Percentiles rank a stretch among this genome's conserved stretches.
phyloP scores from a whole-genome alignment of 208 protist genomes.

The Leptomonas seymouri region DNA sequence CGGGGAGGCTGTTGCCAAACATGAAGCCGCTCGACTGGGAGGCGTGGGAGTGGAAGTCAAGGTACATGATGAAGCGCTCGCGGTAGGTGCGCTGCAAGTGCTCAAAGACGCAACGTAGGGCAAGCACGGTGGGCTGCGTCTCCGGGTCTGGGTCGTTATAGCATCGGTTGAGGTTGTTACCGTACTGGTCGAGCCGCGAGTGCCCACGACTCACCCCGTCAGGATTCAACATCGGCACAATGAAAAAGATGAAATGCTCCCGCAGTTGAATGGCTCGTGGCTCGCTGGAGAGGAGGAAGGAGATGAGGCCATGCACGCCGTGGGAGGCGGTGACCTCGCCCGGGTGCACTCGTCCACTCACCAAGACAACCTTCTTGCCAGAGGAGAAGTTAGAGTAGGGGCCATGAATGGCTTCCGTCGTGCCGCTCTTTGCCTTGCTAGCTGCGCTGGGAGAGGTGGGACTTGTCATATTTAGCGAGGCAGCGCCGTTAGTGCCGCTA shows the following conservation, averaged over 20 bases:
- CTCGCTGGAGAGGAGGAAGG: conserved; percentile 78
- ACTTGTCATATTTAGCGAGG: background rate
- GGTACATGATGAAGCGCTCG: conserved; percentile 85
- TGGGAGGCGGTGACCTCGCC: conserved; percentile 93
- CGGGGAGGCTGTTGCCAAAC: conserved; percentile 90
- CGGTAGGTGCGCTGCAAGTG: conserved; percentile 62
- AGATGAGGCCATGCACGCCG: conserved; percentile 90
- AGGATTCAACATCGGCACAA: conserved; percentile 95
- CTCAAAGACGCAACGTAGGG: conserved; percentile 81
- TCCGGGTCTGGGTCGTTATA: conserved; percentile 84
- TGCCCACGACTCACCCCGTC: conserved; percentile 94
- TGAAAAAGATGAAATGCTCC: conserved; percentile 93
- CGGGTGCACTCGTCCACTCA: conserved; percentile 93
- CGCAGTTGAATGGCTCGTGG: conserved; percentile 62
- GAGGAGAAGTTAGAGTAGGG: conserved; percentile 76
- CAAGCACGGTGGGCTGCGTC: conserved; percentile 82
- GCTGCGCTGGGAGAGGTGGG: conserved; percentile 2
- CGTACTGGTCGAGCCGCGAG: conserved; percentile 90
- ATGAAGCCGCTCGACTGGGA: conserved; percentile 90
- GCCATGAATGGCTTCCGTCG: conserved; percentile 30
- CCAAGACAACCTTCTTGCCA: conserved; percentile 88
- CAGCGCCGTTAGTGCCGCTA: background rate
- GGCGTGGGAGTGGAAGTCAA: conserved; percentile 95
- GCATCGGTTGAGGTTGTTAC: conserved; percentile 95
- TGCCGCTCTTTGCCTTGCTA: conserved; percentile 14